Evolutionary conservation across 2,329 filamentous ascomycete species (phyloP).

Genomic region (Chaetomium globosum): DNA sequence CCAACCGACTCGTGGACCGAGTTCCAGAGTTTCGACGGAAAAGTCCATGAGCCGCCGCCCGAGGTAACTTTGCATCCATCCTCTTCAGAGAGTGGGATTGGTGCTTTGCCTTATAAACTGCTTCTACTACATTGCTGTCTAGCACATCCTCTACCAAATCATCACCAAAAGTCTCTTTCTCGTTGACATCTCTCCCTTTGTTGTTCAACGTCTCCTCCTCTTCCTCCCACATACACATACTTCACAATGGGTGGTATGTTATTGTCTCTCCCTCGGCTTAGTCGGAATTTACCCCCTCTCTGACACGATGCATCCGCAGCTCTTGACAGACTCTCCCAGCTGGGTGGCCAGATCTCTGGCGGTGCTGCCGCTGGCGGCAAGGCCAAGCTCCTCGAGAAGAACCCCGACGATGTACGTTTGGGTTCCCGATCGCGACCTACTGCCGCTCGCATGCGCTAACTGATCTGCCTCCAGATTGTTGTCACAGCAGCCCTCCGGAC

Average conservation of each 20-base stretch:
- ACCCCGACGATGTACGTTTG: slow-evolving; percentile 63
- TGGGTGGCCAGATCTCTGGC: slow-evolving; percentile 62
- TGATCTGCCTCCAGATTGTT: slow-evolving; percentile 64
- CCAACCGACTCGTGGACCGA: slow-evolving; percentile 25
- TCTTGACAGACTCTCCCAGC: slow-evolving; percentile 60
- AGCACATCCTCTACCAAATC: not conserved
- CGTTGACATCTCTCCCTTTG: not conserved
- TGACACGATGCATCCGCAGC: slow-evolving; percentile 44
- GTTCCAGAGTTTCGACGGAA: slow-evolving; percentile 17
- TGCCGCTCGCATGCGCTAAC: slow-evolving; percentile 6
- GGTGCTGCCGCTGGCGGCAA: slow-evolving; percentile 47
- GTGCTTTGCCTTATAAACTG: slow-evolving; percentile 13
- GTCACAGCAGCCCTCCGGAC: slow-evolving; percentile 91
- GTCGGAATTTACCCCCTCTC: not conserved
- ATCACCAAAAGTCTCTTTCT: not conserved
- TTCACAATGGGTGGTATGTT: slow-evolving; percentile 36
- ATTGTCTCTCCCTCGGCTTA: not conserved
- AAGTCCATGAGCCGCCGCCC: slow-evolving; percentile 20
- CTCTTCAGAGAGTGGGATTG: slow-evolving; percentile 1
- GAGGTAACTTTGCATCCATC: slow-evolving; percentile 21
- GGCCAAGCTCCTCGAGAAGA: slow-evolving; percentile 65
- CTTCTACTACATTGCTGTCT: not conserved
- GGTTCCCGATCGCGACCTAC: not conserved
- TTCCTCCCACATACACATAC: slow-evolving; percentile 5
- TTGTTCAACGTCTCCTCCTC: not conserved